Conservation (phyloP, 2,329 filamentous ascomycete genomes). For the Sarocladiaceae sp. region DNA sequence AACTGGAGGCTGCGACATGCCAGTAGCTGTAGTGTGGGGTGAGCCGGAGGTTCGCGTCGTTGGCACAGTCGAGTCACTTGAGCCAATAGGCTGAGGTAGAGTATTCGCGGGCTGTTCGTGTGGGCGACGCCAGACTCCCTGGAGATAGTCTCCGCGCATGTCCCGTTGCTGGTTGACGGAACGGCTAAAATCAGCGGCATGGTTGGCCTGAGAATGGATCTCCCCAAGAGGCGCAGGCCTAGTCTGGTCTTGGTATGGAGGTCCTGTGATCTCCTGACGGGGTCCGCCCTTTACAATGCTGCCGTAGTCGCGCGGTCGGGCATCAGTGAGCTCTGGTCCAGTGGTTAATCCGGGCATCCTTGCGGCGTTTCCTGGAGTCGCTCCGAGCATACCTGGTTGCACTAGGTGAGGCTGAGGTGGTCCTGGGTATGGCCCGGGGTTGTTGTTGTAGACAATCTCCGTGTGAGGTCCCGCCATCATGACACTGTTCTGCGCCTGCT, state of each 20-base stretch:
- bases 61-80: constrained; percentile 38
- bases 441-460: constrained; percentile 85
- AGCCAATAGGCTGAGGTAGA: constrained; percentile 42
- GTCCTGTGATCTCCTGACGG: constrained; percentile 83
- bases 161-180: constrained; percentile 74
- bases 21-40: constrained; percentile 51
- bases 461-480: constrained; percentile 66
- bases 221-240: constrained; percentile 73
- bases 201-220: constrained; percentile 79
- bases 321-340: constrained; percentile 72
- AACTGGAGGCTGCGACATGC: constrained; percentile 52
- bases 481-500: constrained; percentile 62
- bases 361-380: constrained; percentile 58
- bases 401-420: constrained; percentile 65
- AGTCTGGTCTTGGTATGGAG: constrained; percentile 82
- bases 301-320: constrained; percentile 75
- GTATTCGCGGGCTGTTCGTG: constrained; percentile 67
- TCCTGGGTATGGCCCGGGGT: constrained; percentile 60
- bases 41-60: constrained; percentile 53
- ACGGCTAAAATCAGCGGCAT: constrained; percentile 89
- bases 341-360: constrained; percentile 83
- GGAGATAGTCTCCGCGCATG: constrained; percentile 74
- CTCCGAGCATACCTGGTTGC: constrained; percentile 68
- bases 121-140: constrained; percentile 76
- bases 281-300: constrained; percentile 73